A percentile compares a stretch with the other conserved stretches of the same genome.
Conservation (phyloP, 768 basidiomycete species). For the Crepidotus variabilis region DNA sequence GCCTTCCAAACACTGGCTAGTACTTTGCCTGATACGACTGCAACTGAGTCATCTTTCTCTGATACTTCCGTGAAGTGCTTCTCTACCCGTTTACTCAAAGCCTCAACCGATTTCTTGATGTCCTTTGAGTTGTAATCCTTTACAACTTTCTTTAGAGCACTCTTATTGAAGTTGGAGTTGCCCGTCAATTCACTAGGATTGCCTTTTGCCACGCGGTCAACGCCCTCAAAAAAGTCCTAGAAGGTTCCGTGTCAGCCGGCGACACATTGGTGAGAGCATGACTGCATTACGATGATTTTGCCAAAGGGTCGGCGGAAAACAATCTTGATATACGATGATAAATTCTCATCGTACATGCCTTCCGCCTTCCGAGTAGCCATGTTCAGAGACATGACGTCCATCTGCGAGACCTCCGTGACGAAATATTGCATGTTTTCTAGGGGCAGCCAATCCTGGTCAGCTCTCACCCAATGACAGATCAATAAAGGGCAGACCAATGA, state of each 20-base stretch:
- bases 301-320: slow-evolving; percentile 83
- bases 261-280: background rate
- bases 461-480: background rate
- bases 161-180: slow-evolving; percentile 72
- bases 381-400: slow-evolving; percentile 61
- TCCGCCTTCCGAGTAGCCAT: slow-evolving; percentile 72
- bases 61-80: slow-evolving; percentile 91
- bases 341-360: slow-evolving; percentile 84
- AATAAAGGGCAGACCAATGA: slow-evolving; percentile 66
- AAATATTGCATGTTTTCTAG: slow-evolving; percentile 97
- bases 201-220: slow-evolving; percentile 76
- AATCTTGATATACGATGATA: slow-evolving; percentile 81
- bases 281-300: slow-evolving; percentile 70
- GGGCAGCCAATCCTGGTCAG: background rate
- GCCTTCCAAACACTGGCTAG: slow-evolving; percentile 88
- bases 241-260: background rate
- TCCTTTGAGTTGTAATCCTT: slow-evolving; percentile 89
- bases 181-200: slow-evolving; percentile 77
- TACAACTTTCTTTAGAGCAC: slow-evolving; percentile 75
- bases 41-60: slow-evolving; percentile 59
- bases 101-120: slow-evolving; percentile 83
- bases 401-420: slow-evolving; percentile 71
- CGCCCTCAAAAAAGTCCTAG: slow-evolving; percentile 92
- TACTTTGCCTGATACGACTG: slow-evolving; percentile 58
- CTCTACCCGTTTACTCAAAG: slow-evolving; percentile 85